Base-by-base conservation (phyloP, 495 filamentous ascomycete species). In the Tuber calosporum region DNA sequence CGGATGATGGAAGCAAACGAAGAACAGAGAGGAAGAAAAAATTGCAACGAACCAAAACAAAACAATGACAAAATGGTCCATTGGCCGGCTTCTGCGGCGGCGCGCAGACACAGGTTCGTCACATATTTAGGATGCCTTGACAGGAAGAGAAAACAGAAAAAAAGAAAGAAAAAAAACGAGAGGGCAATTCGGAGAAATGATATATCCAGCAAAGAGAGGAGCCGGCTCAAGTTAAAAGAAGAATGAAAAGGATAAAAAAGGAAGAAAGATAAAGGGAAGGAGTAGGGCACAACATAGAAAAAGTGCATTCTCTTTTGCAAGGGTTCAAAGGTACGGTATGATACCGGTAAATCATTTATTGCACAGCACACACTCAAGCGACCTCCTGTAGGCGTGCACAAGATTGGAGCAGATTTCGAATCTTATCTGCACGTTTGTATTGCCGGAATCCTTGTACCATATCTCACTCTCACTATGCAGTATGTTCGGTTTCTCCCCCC, bases 221-320 rank as follows among this genome's bases (percentile, higher is more conserved):
- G 26, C 53, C 53, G 13, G 53, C 53, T 17, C 26, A 34, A 34
- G 53, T 62, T 62, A 34, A 30, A 30, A 62, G 53, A 34, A 34
- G 13, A 62, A 26, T 15, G 13, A 62, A 34, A 62, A 62, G 19
- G 13, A 58, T 30, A 53, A 58, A 62, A n/a, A 58, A 58, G 48
- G n/a, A 58, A 58, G 48, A 30, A 58, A 30, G 53, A 53, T 40
- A 40, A 40, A 62, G 30, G 53, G 26, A 62, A 62, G 53, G 53
- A 30, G 26, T 62, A 15, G 53, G 26, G 26, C 48, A 58, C 48
- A 58, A 58, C 48, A 58, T 13, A 11, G n/a, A 58, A 58, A 58
- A 58, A 58, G 48, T 26, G 48, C n/a, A 62, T 62, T 62, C n/a
- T 30, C 53, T 62, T 62, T 62, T 62, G 53, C 53, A 30, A 62